A percentile compares a stretch with the other conserved stretches of the same genome.
Evolutionary conservation across 371 early-diverging fungal species (phyloP).

Genomic region (Ecytonucleospora hepatopenaei): DNA sequence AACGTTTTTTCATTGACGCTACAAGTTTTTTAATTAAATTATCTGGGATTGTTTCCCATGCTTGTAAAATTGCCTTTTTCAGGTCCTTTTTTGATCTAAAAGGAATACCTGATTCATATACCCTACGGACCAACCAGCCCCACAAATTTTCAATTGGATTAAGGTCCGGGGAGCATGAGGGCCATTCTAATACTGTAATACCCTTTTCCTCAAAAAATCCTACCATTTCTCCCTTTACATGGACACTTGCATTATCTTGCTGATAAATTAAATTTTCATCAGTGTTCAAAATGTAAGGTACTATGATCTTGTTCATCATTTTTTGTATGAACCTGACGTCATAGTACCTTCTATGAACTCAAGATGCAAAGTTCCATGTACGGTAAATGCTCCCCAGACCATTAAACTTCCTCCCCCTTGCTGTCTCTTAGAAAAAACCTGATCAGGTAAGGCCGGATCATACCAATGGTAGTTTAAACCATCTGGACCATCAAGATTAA

Average conservation of each 20-base stretch:
- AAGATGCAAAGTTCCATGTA: background rate
- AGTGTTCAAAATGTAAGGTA: background rate
- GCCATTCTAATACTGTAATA: conserved; percentile 19
- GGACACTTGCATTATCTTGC: conserved; percentile 29
- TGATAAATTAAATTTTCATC: conserved; percentile 4
- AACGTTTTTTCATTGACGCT: background rate
- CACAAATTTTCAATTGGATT: conserved; percentile 29
- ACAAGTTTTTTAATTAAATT: background rate
- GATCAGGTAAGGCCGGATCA: background rate
- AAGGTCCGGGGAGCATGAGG: conserved; percentile 14
- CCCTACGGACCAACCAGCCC: background rate
- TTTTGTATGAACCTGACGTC: background rate
- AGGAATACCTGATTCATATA: background rate
- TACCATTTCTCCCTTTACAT: background rate
- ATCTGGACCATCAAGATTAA: background rate
- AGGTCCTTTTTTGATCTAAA: conserved; percentile 1
- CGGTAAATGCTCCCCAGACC: background rate
- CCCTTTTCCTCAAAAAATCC: conserved; percentile 3
- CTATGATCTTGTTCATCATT: background rate
- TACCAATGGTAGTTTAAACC: background rate
- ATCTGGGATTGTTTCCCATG: background rate
- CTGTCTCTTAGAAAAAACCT: background rate
- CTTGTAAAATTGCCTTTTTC: background rate
- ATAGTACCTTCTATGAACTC: background rate
- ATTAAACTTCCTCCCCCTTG: background rate